Evolutionary conservation across 2,329 filamentous ascomycete genomes (phyloP), one percentile per base, ranked within the genome.

Genomic region (Fusarium sp.): DNA sequence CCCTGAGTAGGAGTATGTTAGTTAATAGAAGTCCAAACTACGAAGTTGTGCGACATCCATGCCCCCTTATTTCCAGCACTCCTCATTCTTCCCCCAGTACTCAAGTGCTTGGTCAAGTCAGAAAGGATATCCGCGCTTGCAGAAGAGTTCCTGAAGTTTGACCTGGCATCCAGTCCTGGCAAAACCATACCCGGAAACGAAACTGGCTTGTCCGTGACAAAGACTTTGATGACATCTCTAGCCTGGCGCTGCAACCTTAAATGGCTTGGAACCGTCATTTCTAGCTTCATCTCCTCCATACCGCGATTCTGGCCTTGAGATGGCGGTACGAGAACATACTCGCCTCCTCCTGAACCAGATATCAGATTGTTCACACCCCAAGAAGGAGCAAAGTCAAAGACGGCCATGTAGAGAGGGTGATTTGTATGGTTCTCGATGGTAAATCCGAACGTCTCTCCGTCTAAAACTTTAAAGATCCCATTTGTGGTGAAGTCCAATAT

Each of bases 401-500:
- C 29, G 3, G 29, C 29, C 29, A 51, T 51, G 16, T 51, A 51
- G 3, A 51, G 29, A 15, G 46, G 46, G 3, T 33, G 29, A 7
- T 15, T 3, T 0, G 29, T n/a, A 25, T 19, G 46, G 46, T 51
- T 51, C 9, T 33, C 46, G 6, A 51, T 10, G 4, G 11, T 10
- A 4, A 25, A 51, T 8, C n/a, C 29, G 15, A 51, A 51, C 1
- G n/a, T 7, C 16, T 14, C 29, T 0, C 46, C n/a, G 2, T 33
- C n/a, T 4, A 4, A 0, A 15, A 23, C 9, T 10, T 23, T 5
- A 1, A 19, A 49, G 1, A 10, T 14, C 3, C 46, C 46, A 1
- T 23, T 19, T 4, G 8, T 10, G 2, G 21, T 4, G 8, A 4
- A 23, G 0, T 14, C 0, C 4, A 10, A 4, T 0, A 23, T 23